A percentile compares a stretch with the other conserved stretches of the same genome.
Evolutionary conservation across 495 filamentous ascomycete species (phyloP).

Genomic region (Xylaria nigripes): DNA sequence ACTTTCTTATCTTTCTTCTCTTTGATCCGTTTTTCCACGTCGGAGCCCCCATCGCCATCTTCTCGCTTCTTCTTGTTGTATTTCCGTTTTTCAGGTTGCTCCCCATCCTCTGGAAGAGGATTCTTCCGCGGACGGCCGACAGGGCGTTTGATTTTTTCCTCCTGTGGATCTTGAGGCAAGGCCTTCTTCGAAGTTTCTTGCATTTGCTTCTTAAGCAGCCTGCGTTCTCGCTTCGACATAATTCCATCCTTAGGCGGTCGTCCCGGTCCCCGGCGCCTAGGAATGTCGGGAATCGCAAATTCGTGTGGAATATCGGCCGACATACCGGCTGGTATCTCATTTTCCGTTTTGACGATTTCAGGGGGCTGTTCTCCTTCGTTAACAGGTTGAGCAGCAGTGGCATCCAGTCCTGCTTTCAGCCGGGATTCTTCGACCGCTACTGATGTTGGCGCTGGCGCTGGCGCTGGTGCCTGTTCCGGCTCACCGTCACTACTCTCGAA

Average conservation of each 20-base stretch:
- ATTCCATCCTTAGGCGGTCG: constrained; percentile 86
- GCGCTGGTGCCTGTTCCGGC: not conserved
- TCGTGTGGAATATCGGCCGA: constrained; percentile 17
- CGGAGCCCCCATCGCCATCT: constrained; percentile 40
- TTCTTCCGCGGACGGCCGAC: constrained; percentile 50
- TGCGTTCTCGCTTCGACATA: constrained; percentile 79
- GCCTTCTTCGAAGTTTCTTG: constrained; percentile 42
- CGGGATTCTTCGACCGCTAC: not conserved
- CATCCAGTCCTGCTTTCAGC: not conserved
- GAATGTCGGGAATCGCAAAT: constrained; percentile 33
- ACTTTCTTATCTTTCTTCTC: constrained; percentile 54
- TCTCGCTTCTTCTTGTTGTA: constrained; percentile 67
- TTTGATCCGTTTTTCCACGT: constrained; percentile 40
- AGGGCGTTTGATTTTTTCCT: constrained; percentile 50
- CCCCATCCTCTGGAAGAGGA: constrained; percentile 45
- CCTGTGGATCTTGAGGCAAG: constrained; percentile 33
- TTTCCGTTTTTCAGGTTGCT: constrained; percentile 64
- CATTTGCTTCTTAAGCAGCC: constrained; percentile 55
- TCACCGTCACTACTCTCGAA: constrained; percentile 21
- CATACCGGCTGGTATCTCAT: constrained; percentile 3
- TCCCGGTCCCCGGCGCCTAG: constrained; percentile 73
- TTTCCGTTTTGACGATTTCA: constrained; percentile 21
- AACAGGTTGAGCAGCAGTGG: constrained; percentile 30
- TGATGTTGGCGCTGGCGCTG: not conserved
- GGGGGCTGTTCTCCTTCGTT: constrained; percentile 32